phyloP scores from a whole-genome alignment of 495 filamentous ascomycete species.

The Tuber umbilicatum region DNA sequence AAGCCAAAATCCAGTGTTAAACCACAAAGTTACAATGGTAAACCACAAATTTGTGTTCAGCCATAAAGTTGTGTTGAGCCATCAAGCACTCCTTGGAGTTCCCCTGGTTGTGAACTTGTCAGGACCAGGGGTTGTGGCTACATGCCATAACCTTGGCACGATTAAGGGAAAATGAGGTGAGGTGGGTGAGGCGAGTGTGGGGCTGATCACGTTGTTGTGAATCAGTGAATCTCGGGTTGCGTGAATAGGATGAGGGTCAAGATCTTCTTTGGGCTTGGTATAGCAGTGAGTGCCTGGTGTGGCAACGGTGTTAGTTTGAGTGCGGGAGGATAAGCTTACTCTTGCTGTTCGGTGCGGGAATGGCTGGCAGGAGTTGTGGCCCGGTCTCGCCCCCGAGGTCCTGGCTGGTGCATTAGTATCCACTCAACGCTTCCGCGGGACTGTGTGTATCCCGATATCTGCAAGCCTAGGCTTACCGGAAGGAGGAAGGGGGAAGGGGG shows the following conservation, averaged over 20 bases:
- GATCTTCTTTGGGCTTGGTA: slow-evolving; percentile 34
- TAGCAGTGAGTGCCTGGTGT: background rate
- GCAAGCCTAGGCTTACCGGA: background rate
- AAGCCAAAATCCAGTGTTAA: too few relatives aligned
- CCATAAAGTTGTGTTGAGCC: too few relatives aligned
- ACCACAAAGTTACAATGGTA: too few relatives aligned
- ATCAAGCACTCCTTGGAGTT: too few relatives aligned
- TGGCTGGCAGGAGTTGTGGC: too few relatives aligned
- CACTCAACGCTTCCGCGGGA: background rate
- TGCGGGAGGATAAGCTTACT: background rate
- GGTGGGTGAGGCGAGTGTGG: background rate
- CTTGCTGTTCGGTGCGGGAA: background rate
- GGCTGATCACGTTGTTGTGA: background rate
- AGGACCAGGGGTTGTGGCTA: too few relatives aligned
- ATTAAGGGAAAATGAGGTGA: background rate
- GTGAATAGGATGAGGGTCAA: slow-evolving; percentile 27
- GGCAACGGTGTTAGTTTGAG: background rate
- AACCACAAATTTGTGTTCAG: too few relatives aligned
- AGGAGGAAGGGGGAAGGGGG: too few relatives aligned
- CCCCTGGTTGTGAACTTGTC: too few relatives aligned
- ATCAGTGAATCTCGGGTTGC: slow-evolving; percentile 7
- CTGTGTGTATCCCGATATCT: background rate
- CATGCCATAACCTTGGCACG: too few relatives aligned
- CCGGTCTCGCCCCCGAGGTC: too few relatives aligned
- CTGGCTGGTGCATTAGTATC: too few relatives aligned